phyloP scores from a whole-genome alignment of 2,329 filamentous ascomycete species.

The Apiospora pterosperma region DNA sequence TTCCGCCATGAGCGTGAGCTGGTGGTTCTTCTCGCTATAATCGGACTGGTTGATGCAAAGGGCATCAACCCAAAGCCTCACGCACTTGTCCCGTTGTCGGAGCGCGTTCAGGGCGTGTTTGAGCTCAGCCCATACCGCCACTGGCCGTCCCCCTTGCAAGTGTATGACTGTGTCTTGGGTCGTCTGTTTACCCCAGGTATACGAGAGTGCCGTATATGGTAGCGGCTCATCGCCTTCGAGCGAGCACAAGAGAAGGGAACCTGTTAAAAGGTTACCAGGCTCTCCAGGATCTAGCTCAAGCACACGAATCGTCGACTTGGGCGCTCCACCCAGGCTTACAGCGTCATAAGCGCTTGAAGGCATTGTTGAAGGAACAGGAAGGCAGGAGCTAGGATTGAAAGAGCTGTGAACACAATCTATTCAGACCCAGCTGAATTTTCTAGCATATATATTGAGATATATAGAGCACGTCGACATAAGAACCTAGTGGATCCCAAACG shows the following conservation, averaged over 20 bases:
- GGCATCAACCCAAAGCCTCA: constrained; percentile 12
- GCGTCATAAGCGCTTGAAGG: background rate
- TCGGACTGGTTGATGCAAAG: constrained; percentile 13
- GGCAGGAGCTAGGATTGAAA: too few relatives aligned
- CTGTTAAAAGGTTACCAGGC: background rate
- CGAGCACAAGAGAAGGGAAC: background rate
- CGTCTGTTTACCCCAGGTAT: background rate
- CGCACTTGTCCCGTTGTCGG: background rate
- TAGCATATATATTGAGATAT: too few relatives aligned
- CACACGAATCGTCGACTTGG: background rate
- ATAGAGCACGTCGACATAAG: too few relatives aligned
- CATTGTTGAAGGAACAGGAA: too few relatives aligned
- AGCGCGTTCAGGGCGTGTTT: background rate
- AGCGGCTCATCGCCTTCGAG: background rate
- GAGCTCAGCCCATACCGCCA: background rate
- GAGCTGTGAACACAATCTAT: too few relatives aligned
- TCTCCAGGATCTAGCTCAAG: background rate
- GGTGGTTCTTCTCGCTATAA: background rate
- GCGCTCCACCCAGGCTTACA: background rate
- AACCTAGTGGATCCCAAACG: background rate
- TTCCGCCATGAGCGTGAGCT: constrained; percentile 8
- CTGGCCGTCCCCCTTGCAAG: background rate
- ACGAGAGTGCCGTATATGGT: background rate
- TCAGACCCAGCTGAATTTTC: too few relatives aligned
- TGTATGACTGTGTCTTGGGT: background rate